phyloP scores from a whole-genome alignment of 192 early-diverging fungal genomes.

The Podila clonocystis region DNA sequence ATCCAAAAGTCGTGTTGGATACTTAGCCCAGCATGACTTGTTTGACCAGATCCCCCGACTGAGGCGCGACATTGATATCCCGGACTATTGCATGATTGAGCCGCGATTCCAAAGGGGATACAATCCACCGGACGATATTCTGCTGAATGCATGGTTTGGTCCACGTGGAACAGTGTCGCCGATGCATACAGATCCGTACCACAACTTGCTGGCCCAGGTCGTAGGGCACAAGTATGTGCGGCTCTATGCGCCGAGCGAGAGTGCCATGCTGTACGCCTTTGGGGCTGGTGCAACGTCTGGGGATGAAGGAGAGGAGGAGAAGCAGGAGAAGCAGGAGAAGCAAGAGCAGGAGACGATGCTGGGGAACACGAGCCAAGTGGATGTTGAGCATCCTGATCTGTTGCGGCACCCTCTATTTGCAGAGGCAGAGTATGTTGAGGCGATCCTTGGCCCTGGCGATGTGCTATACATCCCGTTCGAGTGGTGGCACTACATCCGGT shows the following conservation, averaged over 20 bases:
- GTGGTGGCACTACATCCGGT: constrained; percentile 93
- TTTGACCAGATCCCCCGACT: constrained; percentile 80
- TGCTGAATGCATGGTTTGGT: constrained; percentile 84
- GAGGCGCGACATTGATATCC: constrained; percentile 72
- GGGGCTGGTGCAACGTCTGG: constrained; percentile 9
- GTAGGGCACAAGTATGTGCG: constrained; percentile 84
- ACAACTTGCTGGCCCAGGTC: constrained; percentile 88
- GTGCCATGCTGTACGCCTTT: constrained; percentile 71
- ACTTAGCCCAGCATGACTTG: constrained; percentile 90
- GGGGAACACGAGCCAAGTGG: constrained; percentile 81
- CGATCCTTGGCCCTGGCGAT: constrained; percentile 78
- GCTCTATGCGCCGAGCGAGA: constrained; percentile 73
- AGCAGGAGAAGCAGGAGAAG: not conserved
- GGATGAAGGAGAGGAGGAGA: not conserved
- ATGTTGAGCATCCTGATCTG: constrained; percentile 72
- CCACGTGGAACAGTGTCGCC: constrained; percentile 85
- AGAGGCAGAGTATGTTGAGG: constrained; percentile 71
- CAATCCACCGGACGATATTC: constrained; percentile 54
- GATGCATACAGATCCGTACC: constrained; percentile 82
- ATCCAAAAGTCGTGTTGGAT: constrained; percentile 50
- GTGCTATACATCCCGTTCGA: constrained; percentile 88
- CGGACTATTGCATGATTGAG: constrained; percentile 80
- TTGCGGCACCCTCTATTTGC: constrained; percentile 63
- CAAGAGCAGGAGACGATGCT: constrained; percentile 51
- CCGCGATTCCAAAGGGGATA: constrained; percentile 39